phyloP scores from a whole-genome alignment of 345 rosid genomes.

The Erodium maritimum region DNA sequence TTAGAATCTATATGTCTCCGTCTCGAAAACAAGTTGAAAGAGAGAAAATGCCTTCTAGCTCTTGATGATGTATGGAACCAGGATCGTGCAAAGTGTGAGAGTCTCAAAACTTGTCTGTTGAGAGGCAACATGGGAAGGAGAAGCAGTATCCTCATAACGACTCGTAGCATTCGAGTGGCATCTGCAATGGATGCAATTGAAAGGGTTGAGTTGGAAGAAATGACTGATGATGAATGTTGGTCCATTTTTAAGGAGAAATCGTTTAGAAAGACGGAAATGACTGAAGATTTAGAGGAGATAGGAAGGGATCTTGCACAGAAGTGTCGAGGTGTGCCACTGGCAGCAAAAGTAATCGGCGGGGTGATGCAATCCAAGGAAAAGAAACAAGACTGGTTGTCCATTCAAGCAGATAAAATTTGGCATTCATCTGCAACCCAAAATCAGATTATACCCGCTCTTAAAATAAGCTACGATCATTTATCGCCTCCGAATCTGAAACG shows the following conservation, averaged over 20 bases:
- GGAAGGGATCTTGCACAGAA: conserved; percentile 10
- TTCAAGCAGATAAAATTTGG: conserved; percentile 7
- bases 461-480: too few relatives aligned
- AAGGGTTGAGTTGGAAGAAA: not conserved
- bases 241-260: conserved; percentile 6
- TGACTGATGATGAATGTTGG: conserved; percentile 8
- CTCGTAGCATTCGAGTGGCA: conserved; percentile 3
- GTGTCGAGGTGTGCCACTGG: conserved; percentile 10
- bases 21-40: too few relatives aligned
- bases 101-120: not conserved
- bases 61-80: conserved; percentile 13
- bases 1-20: too few relatives aligned
- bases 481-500: not conserved
- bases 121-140: too few relatives aligned
- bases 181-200: conserved; percentile 1
- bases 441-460: conserved; percentile 2
- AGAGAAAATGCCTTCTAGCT: too few relatives aligned
- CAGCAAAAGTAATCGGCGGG: conserved; percentile 4
- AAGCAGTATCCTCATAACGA: conserved; percentile 7
- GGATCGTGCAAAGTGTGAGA: conserved; percentile 7
- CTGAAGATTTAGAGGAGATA: too few relatives aligned
- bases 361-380: too few relatives aligned
- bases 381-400: not conserved
- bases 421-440: not conserved
- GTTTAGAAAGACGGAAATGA: conserved; percentile 3